phyloP scores from a whole-genome alignment of 441 rosid species.

The Populus hybrid region DNA sequence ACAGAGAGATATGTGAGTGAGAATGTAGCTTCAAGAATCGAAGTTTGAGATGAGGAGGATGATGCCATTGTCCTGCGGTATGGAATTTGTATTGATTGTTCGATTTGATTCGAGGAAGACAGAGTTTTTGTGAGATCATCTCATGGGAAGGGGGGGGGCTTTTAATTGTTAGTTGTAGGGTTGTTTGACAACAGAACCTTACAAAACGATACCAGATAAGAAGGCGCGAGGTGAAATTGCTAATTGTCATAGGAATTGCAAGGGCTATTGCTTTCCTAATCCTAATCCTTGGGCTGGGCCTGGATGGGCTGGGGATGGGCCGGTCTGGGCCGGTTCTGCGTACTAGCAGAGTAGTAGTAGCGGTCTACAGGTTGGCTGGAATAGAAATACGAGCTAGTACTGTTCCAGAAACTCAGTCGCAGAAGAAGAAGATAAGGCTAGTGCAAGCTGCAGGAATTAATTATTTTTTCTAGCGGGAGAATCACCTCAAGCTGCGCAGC shows the following conservation, averaged over 20 bases:
- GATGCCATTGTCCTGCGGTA: neutral
- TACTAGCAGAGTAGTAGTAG: neutral
- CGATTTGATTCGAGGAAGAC: neutral
- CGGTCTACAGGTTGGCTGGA: neutral
- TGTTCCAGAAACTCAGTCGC: neutral
- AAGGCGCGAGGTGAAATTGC: neutral
- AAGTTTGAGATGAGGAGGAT: neutral
- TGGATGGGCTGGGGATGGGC: no score
- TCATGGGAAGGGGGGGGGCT: neutral
- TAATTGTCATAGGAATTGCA: neutral
- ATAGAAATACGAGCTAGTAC: neutral
- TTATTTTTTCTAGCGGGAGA: no score
- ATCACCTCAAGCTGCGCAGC: neutral
- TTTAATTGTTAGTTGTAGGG: neutral
- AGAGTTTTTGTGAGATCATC: no score
- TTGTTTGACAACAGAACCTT: neutral
- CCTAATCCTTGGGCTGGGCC: neutral
- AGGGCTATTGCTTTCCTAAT: neutral
- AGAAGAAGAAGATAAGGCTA: neutral
- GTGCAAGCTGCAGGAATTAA: neutral
- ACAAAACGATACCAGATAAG: neutral
- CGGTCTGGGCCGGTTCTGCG: neutral
- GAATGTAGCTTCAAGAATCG: neutral
- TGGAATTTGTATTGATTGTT: neutral
- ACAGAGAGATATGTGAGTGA: neutral